Evolutionary conservation across 2,329 filamentous ascomycete genomes (phyloP).

Genomic region (Dactylella cylindrospora): DNA sequence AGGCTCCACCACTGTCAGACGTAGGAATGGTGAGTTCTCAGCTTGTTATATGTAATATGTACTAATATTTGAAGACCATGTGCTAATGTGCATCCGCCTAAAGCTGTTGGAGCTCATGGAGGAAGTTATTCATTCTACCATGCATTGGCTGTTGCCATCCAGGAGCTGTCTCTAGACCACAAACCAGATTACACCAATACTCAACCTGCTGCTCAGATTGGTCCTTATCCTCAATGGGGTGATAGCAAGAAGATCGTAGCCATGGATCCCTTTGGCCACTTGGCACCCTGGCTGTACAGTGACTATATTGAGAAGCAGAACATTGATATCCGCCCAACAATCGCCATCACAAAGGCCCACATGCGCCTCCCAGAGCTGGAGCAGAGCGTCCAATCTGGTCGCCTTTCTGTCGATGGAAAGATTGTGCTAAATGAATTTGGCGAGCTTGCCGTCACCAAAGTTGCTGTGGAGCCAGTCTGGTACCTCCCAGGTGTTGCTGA

Average conservation of each 20-base stretch:
- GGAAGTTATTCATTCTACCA: slow-evolving; percentile 97
- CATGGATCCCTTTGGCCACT: slow-evolving; percentile 92
- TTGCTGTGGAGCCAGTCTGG: slow-evolving; percentile 93
- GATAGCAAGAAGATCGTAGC: slow-evolving; percentile 93
- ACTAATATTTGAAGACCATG: not conserved
- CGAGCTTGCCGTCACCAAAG: slow-evolving; percentile 91
- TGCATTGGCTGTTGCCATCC: slow-evolving; percentile 86
- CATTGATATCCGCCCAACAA: slow-evolving; percentile 84
- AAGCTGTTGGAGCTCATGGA: slow-evolving; percentile 70
- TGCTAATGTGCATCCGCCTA: slow-evolving; percentile 37
- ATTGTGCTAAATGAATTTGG: slow-evolving; percentile 83
- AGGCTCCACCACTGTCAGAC: slow-evolving; percentile 71
- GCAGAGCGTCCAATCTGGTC: slow-evolving; percentile 77
- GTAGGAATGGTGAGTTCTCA: slow-evolving; percentile 69
- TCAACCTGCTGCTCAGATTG: slow-evolving; percentile 85
- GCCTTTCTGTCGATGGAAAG: slow-evolving; percentile 77
- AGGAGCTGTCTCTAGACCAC: slow-evolving; percentile 81
- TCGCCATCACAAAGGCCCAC: slow-evolving; percentile 86
- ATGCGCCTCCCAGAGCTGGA: slow-evolving; percentile 97
- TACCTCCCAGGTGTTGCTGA: slow-evolving; percentile 85
- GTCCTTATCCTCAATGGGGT: slow-evolving; percentile 85
- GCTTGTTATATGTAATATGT: slow-evolving; percentile 9
- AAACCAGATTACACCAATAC: slow-evolving; percentile 79
- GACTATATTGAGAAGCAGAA: slow-evolving; percentile 75
- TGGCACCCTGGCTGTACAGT: slow-evolving; percentile 79